phyloP scores from a whole-genome alignment of 192 early-diverging fungal species.

The Podila clonocystis region DNA sequence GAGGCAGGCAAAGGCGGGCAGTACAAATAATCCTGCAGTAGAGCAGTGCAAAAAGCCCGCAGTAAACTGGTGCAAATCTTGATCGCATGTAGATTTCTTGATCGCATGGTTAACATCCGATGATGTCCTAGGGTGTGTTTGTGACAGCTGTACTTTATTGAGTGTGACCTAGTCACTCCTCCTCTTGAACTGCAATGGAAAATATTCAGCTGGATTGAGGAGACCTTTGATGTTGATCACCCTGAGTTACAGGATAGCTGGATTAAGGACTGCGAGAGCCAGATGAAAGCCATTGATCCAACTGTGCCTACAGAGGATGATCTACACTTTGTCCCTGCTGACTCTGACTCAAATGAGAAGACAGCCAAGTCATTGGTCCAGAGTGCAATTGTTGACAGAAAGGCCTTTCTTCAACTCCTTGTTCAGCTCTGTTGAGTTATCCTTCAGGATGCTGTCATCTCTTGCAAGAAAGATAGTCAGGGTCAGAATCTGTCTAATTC shows the following conservation, averaged over 20 bases:
- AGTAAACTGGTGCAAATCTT: too few species aligned
- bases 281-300: constrained; percentile 22
- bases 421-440: not conserved
- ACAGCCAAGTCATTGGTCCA: not conserved
- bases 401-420: not conserved
- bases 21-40: too few species aligned
- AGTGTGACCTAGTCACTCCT: constrained; percentile 23
- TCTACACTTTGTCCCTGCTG: not conserved
- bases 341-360: not conserved
- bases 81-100: too few species aligned
- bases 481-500: not conserved
- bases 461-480: not conserved
- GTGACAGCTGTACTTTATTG: constrained; percentile 17
- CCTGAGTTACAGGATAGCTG: constrained; percentile 7
- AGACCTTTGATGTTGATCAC: constrained; percentile 3
- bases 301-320: constrained; percentile 1
- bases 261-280: constrained; percentile 8
- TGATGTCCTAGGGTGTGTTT: too few species aligned
- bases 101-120: too few species aligned
- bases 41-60: too few species aligned
- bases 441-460: not conserved
- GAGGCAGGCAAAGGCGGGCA: too few species aligned
- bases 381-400: not conserved
- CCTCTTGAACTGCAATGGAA: constrained; percentile 14
- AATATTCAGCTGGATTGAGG: constrained; percentile 35